These are phyloP conservation scores for Crithidia brevicula DNA, from an alignment of 208 protist genomes.

Conservation along the genomic window DNA sequence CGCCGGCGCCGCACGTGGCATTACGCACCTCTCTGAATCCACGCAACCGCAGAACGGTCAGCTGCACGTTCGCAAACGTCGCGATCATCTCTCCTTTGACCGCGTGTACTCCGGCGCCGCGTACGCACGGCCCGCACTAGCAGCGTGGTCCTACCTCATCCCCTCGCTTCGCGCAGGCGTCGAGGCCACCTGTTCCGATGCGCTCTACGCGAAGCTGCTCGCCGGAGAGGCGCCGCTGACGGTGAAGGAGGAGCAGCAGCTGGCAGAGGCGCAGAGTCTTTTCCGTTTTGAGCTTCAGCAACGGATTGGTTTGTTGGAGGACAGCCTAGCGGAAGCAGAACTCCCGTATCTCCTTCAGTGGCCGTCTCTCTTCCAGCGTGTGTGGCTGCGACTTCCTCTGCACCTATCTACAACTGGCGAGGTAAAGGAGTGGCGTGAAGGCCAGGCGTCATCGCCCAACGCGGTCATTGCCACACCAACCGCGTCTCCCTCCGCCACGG, in stretches of 20 bases:
- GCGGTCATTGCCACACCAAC: too few relatives aligned
- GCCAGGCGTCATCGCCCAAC: too few relatives aligned
- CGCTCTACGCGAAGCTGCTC: conserved; percentile 41
- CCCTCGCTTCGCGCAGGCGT: conserved; percentile 50
- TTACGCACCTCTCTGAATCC: conserved; percentile 58
- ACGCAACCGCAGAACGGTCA: conserved; percentile 68
- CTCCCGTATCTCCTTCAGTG: conserved; percentile 61
- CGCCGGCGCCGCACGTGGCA: conserved; percentile 41
- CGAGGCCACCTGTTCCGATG: conserved; percentile 25
- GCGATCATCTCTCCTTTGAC: conserved; percentile 38
- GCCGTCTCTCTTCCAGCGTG: conserved; percentile 58
- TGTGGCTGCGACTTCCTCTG: conserved; percentile 61
- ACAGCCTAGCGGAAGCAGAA: conserved; percentile 70
- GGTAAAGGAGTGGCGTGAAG: too few relatives aligned
- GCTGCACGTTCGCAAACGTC: conserved; percentile 63
- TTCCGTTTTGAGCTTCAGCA: conserved; percentile 80
- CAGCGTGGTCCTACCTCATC: conserved; percentile 71
- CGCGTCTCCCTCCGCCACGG: too few relatives aligned
- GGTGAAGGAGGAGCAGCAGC: conserved; percentile 19
- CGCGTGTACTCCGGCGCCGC: conserved; percentile 29
- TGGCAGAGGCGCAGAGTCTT: conserved; percentile 45
- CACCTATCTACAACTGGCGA: not conserved
- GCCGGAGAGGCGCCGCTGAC: conserved; percentile 24
- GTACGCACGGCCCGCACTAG: conserved; percentile 34
- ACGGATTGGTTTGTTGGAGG: conserved; percentile 77